These are phyloP conservation scores for Colletotrichum sp. DNA, from an alignment of 2,329 filamentous ascomycete species.

Conservation along the genomic window DNA sequence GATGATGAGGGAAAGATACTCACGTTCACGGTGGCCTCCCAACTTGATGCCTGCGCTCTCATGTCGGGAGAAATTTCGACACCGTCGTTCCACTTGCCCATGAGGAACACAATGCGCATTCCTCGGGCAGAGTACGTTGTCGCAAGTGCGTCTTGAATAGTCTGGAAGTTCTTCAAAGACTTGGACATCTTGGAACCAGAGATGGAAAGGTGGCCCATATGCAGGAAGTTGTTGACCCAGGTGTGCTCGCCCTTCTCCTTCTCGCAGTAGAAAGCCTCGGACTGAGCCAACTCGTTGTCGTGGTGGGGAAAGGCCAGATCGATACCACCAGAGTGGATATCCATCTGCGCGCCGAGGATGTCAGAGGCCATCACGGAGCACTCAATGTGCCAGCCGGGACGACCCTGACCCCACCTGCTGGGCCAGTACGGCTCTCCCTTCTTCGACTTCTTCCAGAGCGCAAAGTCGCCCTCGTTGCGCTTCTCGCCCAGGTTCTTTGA, in stretches of 20 bases:
- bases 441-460: slow-evolving; percentile 92
- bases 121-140: slow-evolving; percentile 76
- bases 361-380: slow-evolving; percentile 96
- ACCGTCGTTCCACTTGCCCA: slow-evolving; percentile 89
- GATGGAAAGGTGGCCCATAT: slow-evolving; percentile 88
- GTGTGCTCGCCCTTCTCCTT: slow-evolving; percentile 62
- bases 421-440: slow-evolving; percentile 91
- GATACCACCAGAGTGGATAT: slow-evolving; percentile 92
- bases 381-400: slow-evolving; percentile 97
- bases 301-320: slow-evolving; percentile 92
- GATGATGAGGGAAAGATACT: slow-evolving; percentile 25
- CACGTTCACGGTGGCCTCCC: slow-evolving; percentile 80
- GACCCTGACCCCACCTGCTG: slow-evolving; percentile 84
- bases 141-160: slow-evolving; percentile 81
- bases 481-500: slow-evolving; percentile 69
- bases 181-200: slow-evolving; percentile 96
- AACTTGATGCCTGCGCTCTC: slow-evolving; percentile 73
- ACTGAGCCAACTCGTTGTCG: slow-evolving; percentile 91
- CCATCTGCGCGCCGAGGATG: slow-evolving; percentile 82
- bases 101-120: slow-evolving; percentile 84
- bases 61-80: slow-evolving; percentile 90
- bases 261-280: slow-evolving; percentile 79
- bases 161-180: slow-evolving; percentile 93
- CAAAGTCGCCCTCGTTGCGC: slow-evolving; percentile 82
- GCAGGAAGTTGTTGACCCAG: slow-evolving; percentile 96